Conservation (phyloP, 257 asterid species). For the Osmanthus fragrans region DNA sequence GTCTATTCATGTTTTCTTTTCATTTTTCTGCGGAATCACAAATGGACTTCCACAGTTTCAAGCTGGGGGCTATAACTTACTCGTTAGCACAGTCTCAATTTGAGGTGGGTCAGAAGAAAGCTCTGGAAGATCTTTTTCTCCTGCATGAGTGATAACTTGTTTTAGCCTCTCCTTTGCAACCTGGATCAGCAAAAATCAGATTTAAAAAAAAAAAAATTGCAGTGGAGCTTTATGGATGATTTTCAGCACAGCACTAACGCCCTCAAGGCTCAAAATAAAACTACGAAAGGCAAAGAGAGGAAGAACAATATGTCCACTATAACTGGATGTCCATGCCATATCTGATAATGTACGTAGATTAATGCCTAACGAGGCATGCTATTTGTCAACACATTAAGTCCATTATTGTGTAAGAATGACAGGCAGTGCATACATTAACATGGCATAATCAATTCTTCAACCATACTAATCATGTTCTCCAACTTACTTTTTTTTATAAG, state of each 20-base stretch:
- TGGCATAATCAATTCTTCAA: slow-evolving; percentile 1
- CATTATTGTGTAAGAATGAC: neutral
- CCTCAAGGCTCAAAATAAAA: slow-evolving; percentile 6
- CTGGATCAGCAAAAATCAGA: slow-evolving; percentile 47
- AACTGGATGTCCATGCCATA: slow-evolving; percentile 10
- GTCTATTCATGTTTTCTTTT: neutral
- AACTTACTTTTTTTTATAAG: neutral
- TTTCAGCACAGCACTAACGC: slow-evolving; percentile 9
- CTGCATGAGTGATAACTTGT: slow-evolving; percentile 72
- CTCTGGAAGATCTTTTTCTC: slow-evolving; percentile 60
- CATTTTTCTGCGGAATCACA: neutral
- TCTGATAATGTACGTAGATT: slow-evolving; percentile 1
- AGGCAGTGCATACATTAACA: slow-evolving; percentile 6
- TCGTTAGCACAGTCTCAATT: slow-evolving; percentile 46
- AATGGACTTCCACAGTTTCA: slow-evolving; percentile 22
- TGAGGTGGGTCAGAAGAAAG: slow-evolving; percentile 56
- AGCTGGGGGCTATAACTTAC: slow-evolving; percentile 51
- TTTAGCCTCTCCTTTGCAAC: slow-evolving; percentile 78
- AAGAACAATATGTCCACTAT: slow-evolving; percentile 2
- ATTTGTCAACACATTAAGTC: neutral
- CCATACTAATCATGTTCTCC: slow-evolving; percentile 10
- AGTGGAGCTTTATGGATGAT: slow-evolving; percentile 13
- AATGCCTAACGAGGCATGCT: slow-evolving; percentile 9
- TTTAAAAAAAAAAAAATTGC: slow-evolving; percentile 15
- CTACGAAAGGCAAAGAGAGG: slow-evolving; percentile 12